Base-by-base conservation (phyloP, 805 yeast species). In the Tetrapisispora taiwanensis region DNA sequence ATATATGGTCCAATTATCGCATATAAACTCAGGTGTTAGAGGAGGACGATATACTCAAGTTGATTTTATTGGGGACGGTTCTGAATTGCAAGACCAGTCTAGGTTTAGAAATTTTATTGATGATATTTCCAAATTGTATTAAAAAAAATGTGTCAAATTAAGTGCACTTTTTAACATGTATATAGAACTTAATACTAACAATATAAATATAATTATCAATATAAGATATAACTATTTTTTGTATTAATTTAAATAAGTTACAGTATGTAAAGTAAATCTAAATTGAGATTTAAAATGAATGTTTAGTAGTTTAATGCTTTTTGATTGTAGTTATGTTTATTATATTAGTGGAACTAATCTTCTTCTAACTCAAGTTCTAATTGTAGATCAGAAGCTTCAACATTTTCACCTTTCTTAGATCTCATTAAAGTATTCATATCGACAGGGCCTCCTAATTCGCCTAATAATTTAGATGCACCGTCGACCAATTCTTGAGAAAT, bases 381-480 rank as follows among this genome's bases (percentile, higher is more conserved):
- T 8, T 52, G 50, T 19, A 56, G 58, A 14, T 58, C 66, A n/a
- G 53, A 54, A 24, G 61, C 71, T 34, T 65, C 69, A 6, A 65
- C 70, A 32, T 56, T 58, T 35, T 70, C 71, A 36, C 64, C 66
- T 35, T 57, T 64, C 54, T 48, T 61, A 48, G 51, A 54, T 52
- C 44, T 52, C 42, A 56, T 50, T 32, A 63, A 43, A 38, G 60
- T 62, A 15, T 49, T 39, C 15, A 49, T 39, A 62, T 65, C 76
- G 61, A 65, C 75, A 1, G 76, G 76, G 10, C 86, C 88, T 2
- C 90, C 94, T 32, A 84, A 61, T 46, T 72, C 75, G 4, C 61
- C 50, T 45, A 80, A 62, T 48, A 83, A 58, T 10, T 62, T 72
- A 22, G 62, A 58, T 1, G 82, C 73, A 41, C 83, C 84, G 12